Evolutionary conservation across 805 yeast genomes (phyloP).

Genomic region (Saccharomycopsis sp.): DNA sequence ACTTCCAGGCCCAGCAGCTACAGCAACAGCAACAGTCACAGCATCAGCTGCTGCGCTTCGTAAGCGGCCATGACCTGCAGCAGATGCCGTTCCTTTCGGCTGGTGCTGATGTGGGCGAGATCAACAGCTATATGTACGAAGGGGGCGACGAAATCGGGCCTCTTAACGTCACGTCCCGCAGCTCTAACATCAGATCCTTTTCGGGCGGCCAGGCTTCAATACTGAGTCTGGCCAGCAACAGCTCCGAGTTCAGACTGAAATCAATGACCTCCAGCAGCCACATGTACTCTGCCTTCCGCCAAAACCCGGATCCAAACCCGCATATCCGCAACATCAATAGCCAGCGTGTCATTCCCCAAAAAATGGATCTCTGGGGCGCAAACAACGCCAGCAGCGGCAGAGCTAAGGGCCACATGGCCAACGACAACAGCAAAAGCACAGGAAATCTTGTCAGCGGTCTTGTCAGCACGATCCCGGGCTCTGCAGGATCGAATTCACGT

Average conservation of each 20-base stretch:
- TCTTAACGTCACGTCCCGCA: constrained; percentile 1
- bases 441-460: background rate
- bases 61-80: background rate
- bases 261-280: constrained; percentile 10
- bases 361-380: background rate
- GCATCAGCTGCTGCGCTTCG: constrained; percentile 22
- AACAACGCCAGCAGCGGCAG: background rate
- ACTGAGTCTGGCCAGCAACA: background rate
- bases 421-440: background rate
- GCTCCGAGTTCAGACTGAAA: constrained; percentile 8
- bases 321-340: background rate
- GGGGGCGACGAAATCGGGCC: constrained; percentile 10
- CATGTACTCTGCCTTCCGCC: background rate
- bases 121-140: constrained; percentile 6
- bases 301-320: background rate
- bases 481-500: constrained; percentile 3
- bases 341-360: constrained; percentile 2
- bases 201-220: constrained; percentile 9
- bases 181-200: constrained; percentile 1
- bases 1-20: constrained; percentile 6
- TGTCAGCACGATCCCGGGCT: background rate
- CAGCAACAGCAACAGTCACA: constrained; percentile 23
- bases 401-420: background rate
- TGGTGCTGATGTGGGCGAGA: background rate
- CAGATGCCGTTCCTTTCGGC: no score